Evolutionary conservation across 495 filamentous ascomycete genomes (phyloP).

Genomic region (Hypoxylon perforatum): DNA sequence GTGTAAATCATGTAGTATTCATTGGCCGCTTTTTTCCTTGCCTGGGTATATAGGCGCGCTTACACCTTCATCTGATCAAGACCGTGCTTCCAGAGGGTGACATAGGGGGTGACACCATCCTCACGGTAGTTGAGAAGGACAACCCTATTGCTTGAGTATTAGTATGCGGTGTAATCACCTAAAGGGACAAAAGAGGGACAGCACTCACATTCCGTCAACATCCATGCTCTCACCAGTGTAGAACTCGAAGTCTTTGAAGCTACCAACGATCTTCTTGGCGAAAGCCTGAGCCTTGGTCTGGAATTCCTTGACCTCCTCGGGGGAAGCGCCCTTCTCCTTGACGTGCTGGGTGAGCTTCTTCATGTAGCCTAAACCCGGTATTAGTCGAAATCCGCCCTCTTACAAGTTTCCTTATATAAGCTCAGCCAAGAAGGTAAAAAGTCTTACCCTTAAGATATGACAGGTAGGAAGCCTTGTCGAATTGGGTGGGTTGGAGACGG

Average conservation of each 20-base stretch:
- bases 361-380: constrained; percentile 75
- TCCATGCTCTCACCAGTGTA: constrained; percentile 92
- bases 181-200: constrained; percentile 44
- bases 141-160: constrained; percentile 67
- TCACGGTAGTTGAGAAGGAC: constrained; percentile 97
- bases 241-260: constrained; percentile 96
- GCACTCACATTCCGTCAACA: constrained; percentile 82
- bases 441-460: constrained; percentile 81
- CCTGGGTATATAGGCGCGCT: constrained; percentile 40
- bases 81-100: constrained; percentile 96
- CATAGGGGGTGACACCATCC: constrained; percentile 89
- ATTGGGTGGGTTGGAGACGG: constrained; percentile 78
- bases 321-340: constrained; percentile 67
- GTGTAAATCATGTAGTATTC: constrained; percentile 30
- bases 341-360: constrained; percentile 81
- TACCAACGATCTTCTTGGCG: constrained; percentile 80
- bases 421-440: background rate
- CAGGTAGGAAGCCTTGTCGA: constrained; percentile 88
- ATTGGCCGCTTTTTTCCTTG: constrained; percentile 13
- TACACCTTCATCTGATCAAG: constrained; percentile 93
- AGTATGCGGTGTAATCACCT: constrained; percentile 5
- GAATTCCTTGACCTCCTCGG: constrained; percentile 76
- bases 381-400: constrained; percentile 2
- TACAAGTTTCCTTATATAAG: constrained; percentile 5
- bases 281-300: constrained; percentile 76